Base-by-base conservation (phyloP, 345 rosid genomes). In the Sapria himalayana region DNA sequence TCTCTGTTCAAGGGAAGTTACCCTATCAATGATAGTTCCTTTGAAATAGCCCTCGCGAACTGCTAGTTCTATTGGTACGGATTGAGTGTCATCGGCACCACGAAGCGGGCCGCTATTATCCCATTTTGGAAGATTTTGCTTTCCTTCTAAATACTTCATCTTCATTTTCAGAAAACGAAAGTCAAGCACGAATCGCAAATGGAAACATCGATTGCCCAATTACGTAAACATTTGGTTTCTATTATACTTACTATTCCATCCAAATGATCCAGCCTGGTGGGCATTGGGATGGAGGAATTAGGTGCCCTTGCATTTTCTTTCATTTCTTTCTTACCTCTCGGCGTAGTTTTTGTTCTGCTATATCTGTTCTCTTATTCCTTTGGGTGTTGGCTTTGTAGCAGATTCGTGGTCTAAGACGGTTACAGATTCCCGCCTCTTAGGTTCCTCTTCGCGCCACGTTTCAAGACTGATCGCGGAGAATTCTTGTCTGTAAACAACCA, bases 1-100 rank as follows among this genome's bases (percentile, higher is more conserved):
- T 37, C 73, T 54, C 14, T 58, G 64, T 50, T 85, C 94, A 19
- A 85, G 69, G 49, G 73, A 62, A 0, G 76, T 57, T 23, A 85
- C 72, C 13, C 94, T 53, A 29, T 81, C 94, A 35, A 76, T 36
- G 31, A 78, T 48, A 1, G 94, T 64, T n/a, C 94, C 91, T 68
- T 76, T 76, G 54, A 68, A 69, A 55, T 58, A 62, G 4, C 76
- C 71, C 36, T 86, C 92, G 33, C 62, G 54, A 9, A 63, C 43
- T 0, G 85, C 78, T 1, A 66, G 41, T 43, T 78, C 79, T 54
- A 70, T 36, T 8, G 77, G 66, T 46, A 58, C 29, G 12, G 41
- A 27, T 20, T 54, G 72, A 41, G 52, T 52, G n/a, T n/a, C n/a
- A 45, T 42, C 58, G 3, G 44, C 29, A 14, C 24, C 29, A 14